Conservation (phyloP, 768 basidiomycete species). For the Mycena haematopus region DNA sequence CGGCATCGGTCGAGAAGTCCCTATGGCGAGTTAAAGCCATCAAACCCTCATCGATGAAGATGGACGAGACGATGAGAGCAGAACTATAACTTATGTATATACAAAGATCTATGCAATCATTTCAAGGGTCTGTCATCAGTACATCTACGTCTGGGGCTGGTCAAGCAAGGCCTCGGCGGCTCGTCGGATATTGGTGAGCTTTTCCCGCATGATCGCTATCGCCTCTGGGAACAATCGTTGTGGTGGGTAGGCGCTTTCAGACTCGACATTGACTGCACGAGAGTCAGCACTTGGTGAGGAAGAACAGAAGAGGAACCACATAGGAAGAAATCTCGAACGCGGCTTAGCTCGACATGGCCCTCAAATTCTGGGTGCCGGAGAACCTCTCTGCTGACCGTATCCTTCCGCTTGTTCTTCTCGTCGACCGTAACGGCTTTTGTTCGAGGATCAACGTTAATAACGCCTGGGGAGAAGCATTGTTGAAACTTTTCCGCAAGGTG, state of each 20-base stretch:
- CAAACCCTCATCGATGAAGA: neutral
- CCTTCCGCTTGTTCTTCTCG: slow-evolving; percentile 71
- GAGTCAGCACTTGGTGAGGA: slow-evolving; percentile 4
- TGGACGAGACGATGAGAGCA: neutral
- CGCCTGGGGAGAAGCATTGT: slow-evolving; percentile 86
- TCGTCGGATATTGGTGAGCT: slow-evolving; percentile 64
- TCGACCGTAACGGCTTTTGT: slow-evolving; percentile 71
- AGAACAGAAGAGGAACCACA: slow-evolving; percentile 57
- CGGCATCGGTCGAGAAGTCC: neutral
- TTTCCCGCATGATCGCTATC: slow-evolving; percentile 80
- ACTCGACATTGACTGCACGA: slow-evolving; percentile 83
- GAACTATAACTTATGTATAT: slow-evolving; percentile 12
- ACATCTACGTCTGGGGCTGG: slow-evolving; percentile 53
- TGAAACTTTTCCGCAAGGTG: slow-evolving; percentile 83
- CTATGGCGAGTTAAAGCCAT: slow-evolving; percentile 6
- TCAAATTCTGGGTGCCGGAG: slow-evolving; percentile 91
- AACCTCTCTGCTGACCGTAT: slow-evolving; percentile 92
- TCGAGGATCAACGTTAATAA: slow-evolving; percentile 65
- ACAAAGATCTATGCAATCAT: slow-evolving; percentile 2
- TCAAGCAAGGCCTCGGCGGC: slow-evolving; percentile 66
- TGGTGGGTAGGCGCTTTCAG: slow-evolving; percentile 87
- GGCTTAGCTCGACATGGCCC: slow-evolving; percentile 79
- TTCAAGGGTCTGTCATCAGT: slow-evolving; percentile 54
- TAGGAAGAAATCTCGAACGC: slow-evolving; percentile 91
- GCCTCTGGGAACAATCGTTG: slow-evolving; percentile 84